Evolutionary conservation across 2,329 filamentous ascomycete genomes (phyloP).

Genomic region (Hortaea sp.): DNA sequence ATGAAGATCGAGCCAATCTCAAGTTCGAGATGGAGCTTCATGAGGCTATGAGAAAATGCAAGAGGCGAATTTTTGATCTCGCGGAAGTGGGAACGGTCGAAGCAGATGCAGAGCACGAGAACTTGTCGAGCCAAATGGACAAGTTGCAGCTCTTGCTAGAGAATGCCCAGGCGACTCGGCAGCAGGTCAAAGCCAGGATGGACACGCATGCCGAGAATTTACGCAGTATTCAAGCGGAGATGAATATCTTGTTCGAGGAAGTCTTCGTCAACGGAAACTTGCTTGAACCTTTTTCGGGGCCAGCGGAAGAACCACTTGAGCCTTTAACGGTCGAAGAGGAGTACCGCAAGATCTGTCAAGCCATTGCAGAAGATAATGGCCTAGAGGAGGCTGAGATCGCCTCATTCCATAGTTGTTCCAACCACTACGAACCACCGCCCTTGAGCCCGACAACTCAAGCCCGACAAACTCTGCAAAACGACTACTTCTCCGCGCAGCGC

Average conservation of each 20-base stretch:
- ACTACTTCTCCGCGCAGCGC: background rate
- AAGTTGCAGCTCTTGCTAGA: constrained; percentile 1
- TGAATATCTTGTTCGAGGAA: constrained; percentile 6
- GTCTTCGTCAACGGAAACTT: constrained; percentile 5
- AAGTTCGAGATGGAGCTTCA: constrained; percentile 4
- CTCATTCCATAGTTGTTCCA: constrained; percentile 1
- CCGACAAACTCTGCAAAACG: background rate
- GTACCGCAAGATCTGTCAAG: constrained; percentile 1
- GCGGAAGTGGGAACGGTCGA: background rate
- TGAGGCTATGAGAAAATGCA: background rate
- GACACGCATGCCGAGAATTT: constrained; percentile 1
- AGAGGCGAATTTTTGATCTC: background rate
- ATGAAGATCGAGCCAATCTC: background rate
- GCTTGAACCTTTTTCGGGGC: background rate
- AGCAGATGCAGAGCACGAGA: constrained; percentile 1
- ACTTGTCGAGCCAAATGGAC: background rate
- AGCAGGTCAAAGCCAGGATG: background rate
- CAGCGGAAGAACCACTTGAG: background rate
- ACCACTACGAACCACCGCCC: background rate
- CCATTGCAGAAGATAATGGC: background rate
- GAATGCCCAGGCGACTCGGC: background rate
- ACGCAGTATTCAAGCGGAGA: background rate
- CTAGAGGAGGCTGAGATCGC: background rate
- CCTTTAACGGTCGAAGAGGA: constrained; percentile 6
- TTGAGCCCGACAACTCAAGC: constrained; percentile 3